phyloP scores from a whole-genome alignment of 768 basidiomycete species.

The Inosperma sp. region DNA sequence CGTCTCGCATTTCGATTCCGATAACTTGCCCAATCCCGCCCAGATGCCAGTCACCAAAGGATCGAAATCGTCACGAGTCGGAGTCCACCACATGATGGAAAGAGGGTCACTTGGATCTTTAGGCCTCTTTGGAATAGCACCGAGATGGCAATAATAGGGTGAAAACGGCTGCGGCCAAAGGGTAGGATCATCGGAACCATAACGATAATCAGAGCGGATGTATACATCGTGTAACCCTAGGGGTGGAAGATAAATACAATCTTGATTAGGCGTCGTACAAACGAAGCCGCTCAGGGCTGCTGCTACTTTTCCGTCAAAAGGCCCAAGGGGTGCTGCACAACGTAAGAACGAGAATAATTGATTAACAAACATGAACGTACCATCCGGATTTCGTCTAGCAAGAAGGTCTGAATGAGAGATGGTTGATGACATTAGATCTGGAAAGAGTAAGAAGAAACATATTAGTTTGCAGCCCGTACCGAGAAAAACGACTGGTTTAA shows the following conservation, averaged over 20 bases:
- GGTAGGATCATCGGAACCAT: constrained; percentile 12
- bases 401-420: background rate
- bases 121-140: constrained; percentile 5
- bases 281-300: background rate
- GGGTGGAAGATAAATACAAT: background rate
- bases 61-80: background rate
- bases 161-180: constrained; percentile 13
- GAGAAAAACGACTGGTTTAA: background rate
- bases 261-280: constrained; percentile 1
- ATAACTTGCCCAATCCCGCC: background rate
- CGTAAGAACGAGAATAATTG: background rate
- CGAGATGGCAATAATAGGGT: constrained; percentile 5
- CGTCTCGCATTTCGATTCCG: too few species aligned
- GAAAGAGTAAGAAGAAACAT: too few species aligned
- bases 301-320: background rate
- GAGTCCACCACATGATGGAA: constrained; percentile 5
- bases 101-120: background rate
- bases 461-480: too few species aligned
- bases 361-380: background rate
- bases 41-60: background rate
- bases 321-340: background rate
- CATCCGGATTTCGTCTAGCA: background rate
- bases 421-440: background rate
- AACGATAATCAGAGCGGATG: constrained; percentile 11
- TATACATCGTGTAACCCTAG: background rate